Evolutionary conservation across 371 early-diverging fungal species (phyloP).

Genomic region (Apophysomyces trapeziformis): DNA sequence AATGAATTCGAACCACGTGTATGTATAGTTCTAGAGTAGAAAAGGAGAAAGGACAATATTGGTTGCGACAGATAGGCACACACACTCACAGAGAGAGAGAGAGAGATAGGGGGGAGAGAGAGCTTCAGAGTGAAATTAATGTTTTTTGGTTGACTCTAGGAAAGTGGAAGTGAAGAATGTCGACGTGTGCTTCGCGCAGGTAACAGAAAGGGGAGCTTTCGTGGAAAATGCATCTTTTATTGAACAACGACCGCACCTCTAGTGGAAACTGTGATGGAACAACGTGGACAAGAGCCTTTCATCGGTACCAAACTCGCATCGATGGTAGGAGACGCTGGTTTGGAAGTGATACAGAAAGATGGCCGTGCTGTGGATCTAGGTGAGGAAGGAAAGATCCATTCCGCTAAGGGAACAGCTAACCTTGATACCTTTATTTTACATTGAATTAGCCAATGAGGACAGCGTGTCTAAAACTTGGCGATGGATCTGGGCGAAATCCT

Average conservation of each 20-base stretch:
- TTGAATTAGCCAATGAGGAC: background rate
- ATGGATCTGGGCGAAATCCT: slow-evolving; percentile 2
- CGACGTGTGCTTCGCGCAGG: background rate
- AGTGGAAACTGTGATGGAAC: slow-evolving; percentile 20
- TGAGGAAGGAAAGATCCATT: background rate
- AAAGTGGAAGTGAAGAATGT: slow-evolving; percentile 10
- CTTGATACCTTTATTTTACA: too few relatives aligned
- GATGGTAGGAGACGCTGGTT: background rate
- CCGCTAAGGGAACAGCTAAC: too few relatives aligned
- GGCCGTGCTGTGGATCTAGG: background rate
- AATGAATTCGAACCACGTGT: slow-evolving; percentile 4
- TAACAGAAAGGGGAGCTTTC: background rate
- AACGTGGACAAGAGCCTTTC: slow-evolving; percentile 41
- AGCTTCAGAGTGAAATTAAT: too few relatives aligned
- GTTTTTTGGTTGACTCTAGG: background rate
- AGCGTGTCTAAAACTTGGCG: background rate
- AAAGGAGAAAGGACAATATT: too few relatives aligned
- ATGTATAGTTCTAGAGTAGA: background rate
- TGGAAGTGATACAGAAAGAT: slow-evolving; percentile 1
- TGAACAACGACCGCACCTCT: background rate
- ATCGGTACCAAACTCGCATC: slow-evolving; percentile 35
- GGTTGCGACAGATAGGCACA: too few relatives aligned
- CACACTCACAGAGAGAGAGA: too few relatives aligned
- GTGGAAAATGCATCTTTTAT: too few relatives aligned
- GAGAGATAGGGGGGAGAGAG: too few relatives aligned